Base-by-base conservation (phyloP, 805 yeast genomes). In the Yarrowia sp. region DNA sequence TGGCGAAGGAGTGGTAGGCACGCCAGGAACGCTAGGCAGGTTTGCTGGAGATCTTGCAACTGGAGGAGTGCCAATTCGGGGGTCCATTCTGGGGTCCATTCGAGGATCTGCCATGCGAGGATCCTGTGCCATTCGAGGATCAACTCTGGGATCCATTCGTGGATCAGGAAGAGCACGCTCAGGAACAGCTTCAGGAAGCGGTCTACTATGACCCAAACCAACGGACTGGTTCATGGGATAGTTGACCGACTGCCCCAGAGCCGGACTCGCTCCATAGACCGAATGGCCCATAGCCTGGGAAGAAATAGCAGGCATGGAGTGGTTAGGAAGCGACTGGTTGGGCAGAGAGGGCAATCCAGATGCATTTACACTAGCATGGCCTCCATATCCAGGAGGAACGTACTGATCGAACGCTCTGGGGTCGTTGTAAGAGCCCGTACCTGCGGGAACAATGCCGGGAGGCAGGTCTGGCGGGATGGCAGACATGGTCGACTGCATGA, bases 101-200 rank as follows among this genome's bases (percentile, higher is more conserved):
- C 41, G 18, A 7, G 41, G 41, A 18, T 36, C 36, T 6, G 10
- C n/a, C 44, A 39, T 39, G 6, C 44, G 5, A 3, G 44, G 44
- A 14, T 39, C 44, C 18, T 33, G 24, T 9, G 27, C 19, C 13
- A 36, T 21, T 21, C 44, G 21, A 1, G 44, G 27, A 22, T 38
- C 44, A 6, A 35, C 18, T 18, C 39, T 14, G 7, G 46, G 29
- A 24, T 41, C 46, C 32, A 36, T 9, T 36, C 39, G 18, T 7
- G 39, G 22, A 36, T 46, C 53, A n/a, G 58, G 58, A n/a, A 33
- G 58, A n/a, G 32, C 14, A 7, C 58, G n/a, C n/a, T 51, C 58
- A 2, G 42, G 42, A n/a, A 35, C 58, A 33, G 42, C 58, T n/a
- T 35, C 58, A 6, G 58, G 58, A 16, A 51, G 58, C n/a, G 58